A percentile compares a stretch with the other conserved stretches of the same genome.
Evolutionary conservation across 83 land plant species (phyloP).

Genomic region (Thuja plicata): DNA sequence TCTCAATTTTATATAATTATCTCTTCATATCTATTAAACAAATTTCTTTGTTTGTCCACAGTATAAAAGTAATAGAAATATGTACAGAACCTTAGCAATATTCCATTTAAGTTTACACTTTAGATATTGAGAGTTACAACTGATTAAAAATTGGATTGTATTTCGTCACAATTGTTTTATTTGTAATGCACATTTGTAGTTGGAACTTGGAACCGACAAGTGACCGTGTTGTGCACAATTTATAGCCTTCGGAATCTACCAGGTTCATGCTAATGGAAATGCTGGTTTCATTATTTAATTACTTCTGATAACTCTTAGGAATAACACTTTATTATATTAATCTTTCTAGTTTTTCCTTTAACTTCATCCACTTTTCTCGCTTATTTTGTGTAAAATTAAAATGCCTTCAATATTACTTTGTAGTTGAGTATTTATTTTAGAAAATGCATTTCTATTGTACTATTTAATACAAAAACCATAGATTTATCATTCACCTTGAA

Average conservation of each 20-base stretch:
- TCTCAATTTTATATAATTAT: not conserved
- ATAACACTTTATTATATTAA: not conserved
- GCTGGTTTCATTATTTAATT: not conserved
- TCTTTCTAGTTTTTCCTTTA: not conserved
- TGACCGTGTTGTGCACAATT: not conserved
- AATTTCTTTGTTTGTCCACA: not conserved
- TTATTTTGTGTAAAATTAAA: not conserved
- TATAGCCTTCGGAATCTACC: not conserved
- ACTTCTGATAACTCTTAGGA: not conserved
- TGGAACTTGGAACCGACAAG: not conserved
- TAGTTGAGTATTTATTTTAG: not conserved
- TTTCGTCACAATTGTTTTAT: not conserved
- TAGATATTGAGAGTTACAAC: constrained; percentile 2
- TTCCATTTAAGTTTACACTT: not conserved
- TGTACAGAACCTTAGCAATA: not conserved
- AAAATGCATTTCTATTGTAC: not conserved
- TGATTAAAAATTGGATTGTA: not conserved
- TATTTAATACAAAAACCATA: no score
- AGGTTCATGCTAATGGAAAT: constrained; percentile 5
- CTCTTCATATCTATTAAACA: not conserved
- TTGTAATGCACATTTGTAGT: not conserved
- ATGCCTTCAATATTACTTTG: not conserved
- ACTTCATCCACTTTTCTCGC: not conserved
- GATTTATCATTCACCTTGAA: not conserved
- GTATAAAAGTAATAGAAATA: not conserved